Conservation (phyloP, 1,284 basidiomycete species). For the Ceratobasidium sp. region DNA sequence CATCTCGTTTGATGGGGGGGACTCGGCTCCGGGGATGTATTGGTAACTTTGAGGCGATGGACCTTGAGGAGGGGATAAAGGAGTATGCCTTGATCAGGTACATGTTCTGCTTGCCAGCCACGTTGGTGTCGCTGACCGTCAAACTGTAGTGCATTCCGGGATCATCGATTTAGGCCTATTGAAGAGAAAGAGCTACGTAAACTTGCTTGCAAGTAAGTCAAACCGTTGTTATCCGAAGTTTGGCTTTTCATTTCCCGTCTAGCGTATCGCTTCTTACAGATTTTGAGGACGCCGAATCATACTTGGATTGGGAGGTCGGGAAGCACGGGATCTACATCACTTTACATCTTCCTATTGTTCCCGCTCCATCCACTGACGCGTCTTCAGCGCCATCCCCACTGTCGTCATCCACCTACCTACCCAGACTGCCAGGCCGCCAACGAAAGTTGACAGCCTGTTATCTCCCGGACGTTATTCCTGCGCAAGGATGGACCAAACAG, state of each 20-base stretch:
- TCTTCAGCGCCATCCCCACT: slow-evolving; percentile 64
- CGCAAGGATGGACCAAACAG: slow-evolving; percentile 91
- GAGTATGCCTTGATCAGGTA: slow-evolving; percentile 90
- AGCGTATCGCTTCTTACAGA: slow-evolving; percentile 92
- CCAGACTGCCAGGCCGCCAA: slow-evolving; percentile 11
- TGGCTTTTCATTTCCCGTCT: slow-evolving; percentile 32
- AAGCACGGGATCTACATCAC: slow-evolving; percentile 91
- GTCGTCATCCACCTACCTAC: slow-evolving; percentile 66
- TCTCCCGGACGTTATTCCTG: slow-evolving; percentile 90
- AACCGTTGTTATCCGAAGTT: not conserved
- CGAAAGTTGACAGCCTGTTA: slow-evolving; percentile 86
- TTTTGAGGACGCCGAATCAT: slow-evolving; percentile 84
- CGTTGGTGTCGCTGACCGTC: not conserved
- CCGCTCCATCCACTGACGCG: slow-evolving; percentile 59
- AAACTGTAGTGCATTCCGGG: slow-evolving; percentile 42
- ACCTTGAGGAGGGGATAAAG: slow-evolving; percentile 76
- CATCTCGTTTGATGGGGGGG: slow-evolving; percentile 62
- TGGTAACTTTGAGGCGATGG: slow-evolving; percentile 85
- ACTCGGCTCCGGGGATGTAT: slow-evolving; percentile 90
- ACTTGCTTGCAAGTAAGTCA: slow-evolving; percentile 83
- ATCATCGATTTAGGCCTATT: slow-evolving; percentile 59
- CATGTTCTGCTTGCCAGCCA: slow-evolving; percentile 17
- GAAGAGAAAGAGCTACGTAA: slow-evolving; percentile 74
- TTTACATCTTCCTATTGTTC: slow-evolving; percentile 60
- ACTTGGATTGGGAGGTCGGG: slow-evolving; percentile 92